Evolutionary conservation across 352 stramenopile species (phyloP), one percentile per base, ranked within the genome.

Genomic region (Phytophthora hybrid): DNA sequence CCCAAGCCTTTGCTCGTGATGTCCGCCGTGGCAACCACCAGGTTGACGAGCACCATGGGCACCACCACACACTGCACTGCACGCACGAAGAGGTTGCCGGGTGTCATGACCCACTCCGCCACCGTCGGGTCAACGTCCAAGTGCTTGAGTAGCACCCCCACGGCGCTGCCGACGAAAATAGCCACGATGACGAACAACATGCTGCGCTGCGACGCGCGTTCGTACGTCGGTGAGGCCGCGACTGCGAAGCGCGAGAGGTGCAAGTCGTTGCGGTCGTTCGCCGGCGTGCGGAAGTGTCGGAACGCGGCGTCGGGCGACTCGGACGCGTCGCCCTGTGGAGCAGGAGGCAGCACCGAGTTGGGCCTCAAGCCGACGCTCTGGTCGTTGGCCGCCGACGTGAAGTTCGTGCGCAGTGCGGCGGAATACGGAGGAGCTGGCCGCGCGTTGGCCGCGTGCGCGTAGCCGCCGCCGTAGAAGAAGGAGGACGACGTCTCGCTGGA

Each of bases 61-160:
- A 94, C 74, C 62, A 96, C 87, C 44, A 96, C 71, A 71, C 89
- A 96, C 76, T 92, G 77, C 29, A 94, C 82, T 2, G 86, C 87
- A 32, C 87, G 87, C 6, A 94, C 77, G 73, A 91, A 93, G 26
- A 96, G 77, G 53, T 92, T 83, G 0, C 89, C 89, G 0, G 89
- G 87, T 7, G 88, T 85, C 69, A 84, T 87, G 71, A 95, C 77
- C 84, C 85, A 93, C 64, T 89, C 62, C 7, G 82, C 79, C 19
- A 80, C 74, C 19, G 76, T 82, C 34, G 65, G 46, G 44, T 88
- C 71, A 16, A 91, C 72, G 13, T 86, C 34, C 29, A 85, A 83
- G 66, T 87, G 71, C 60, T 92, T 84, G 32, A 93, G 74, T 56
- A 91, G 11, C 26, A 74, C 77, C 11, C 87, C 87, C 8, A 85